Evolutionary conservation across 2,329 filamentous ascomycete species (phyloP).

Genomic region (Aspergillus pseudonomiae): DNA sequence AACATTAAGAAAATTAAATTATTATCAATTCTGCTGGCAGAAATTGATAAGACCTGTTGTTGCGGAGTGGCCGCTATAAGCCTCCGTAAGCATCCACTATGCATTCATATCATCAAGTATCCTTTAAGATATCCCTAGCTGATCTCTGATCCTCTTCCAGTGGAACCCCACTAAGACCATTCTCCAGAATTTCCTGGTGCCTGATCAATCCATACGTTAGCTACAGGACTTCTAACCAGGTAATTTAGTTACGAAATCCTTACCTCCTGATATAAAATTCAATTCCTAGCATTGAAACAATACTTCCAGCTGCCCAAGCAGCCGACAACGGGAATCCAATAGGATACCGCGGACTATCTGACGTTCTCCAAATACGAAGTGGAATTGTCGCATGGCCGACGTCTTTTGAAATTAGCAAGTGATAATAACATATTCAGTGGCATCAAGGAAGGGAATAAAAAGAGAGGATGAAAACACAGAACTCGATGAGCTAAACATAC

Average conservation of each 20-base stretch:
- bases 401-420: conserved; percentile 1
- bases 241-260: not conserved
- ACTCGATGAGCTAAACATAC: not conserved
- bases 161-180: not conserved
- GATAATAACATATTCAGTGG: not conserved
- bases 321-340: conserved; percentile 23
- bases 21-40: too few species aligned
- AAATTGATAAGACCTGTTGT: too few species aligned
- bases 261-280: conserved; percentile 12
- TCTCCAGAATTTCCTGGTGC: not conserved
- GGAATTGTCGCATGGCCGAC: conserved; percentile 25
- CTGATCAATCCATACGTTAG: not conserved
- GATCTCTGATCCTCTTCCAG: not conserved
- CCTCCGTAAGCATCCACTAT: not conserved
- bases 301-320: conserved; percentile 18
- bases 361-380: conserved; percentile 21
- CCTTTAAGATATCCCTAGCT: not conserved
- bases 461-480: too few species aligned
- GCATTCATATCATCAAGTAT: not conserved
- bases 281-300: conserved; percentile 11
- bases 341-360: conserved; percentile 23
- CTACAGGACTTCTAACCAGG: not conserved
- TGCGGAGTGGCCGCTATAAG: too few species aligned
- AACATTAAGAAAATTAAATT: too few species aligned
- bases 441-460: not conserved